phyloP scores from a whole-genome alignment of 2,329 filamentous ascomycete species.

The Aureobasidium sp. region DNA sequence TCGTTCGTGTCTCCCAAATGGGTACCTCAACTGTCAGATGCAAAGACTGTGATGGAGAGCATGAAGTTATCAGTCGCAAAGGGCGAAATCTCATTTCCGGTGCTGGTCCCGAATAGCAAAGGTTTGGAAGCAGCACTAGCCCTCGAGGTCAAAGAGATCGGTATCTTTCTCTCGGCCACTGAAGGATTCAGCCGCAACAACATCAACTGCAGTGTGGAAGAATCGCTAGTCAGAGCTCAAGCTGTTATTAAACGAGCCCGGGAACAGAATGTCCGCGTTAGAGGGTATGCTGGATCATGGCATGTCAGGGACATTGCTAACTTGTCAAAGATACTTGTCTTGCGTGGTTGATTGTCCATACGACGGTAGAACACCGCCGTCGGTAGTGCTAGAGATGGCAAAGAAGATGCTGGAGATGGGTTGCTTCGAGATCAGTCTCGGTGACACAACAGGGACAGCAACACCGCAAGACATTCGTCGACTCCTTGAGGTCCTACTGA shows the following conservation, averaged over 20 bases:
- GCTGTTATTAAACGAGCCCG: conserved; percentile 63
- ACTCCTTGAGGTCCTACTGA: conserved; percentile 54
- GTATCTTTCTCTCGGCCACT: conserved; percentile 74
- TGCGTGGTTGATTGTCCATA: conserved; percentile 75
- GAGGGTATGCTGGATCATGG: conserved; percentile 41
- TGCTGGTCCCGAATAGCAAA: conserved; percentile 68
- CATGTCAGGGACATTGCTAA: background rate
- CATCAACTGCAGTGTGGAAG: conserved; percentile 69
- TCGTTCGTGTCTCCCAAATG: conserved; percentile 79
- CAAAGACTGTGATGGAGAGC: conserved; percentile 10
- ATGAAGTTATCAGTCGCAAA: background rate
- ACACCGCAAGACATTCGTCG: conserved; percentile 63
- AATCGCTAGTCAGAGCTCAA: conserved; percentile 60
- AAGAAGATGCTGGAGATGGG: conserved; percentile 68
- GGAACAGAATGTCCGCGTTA: conserved; percentile 54
- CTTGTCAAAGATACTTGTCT: conserved; percentile 52
- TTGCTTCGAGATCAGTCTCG: conserved; percentile 84
- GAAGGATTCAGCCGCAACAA: conserved; percentile 74
- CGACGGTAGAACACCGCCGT: conserved; percentile 48
- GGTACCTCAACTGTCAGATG: conserved; percentile 61
- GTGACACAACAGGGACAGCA: conserved; percentile 86
- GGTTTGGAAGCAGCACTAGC: conserved; percentile 62
- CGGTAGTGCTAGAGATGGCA: conserved; percentile 52
- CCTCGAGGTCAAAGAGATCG: conserved; percentile 48
- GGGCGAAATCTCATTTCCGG: conserved; percentile 62